A percentile compares a stretch with the other conserved stretches of the same genome.
These are phyloP conservation scores for Helianthus tuberosus DNA, from an alignment of 129 eudicot genomes.

Conservation along the genomic window DNA sequence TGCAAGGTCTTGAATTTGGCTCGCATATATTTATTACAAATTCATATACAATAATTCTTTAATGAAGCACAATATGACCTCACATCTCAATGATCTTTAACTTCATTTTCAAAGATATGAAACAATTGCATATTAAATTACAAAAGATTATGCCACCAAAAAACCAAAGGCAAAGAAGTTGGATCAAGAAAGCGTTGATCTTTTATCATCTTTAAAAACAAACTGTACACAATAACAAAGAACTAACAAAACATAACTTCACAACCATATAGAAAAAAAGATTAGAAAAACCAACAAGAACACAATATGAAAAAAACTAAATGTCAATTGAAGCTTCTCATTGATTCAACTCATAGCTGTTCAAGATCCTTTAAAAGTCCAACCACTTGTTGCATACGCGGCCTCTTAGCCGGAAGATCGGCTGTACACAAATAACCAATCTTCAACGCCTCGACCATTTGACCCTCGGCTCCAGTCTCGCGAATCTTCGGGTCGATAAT, in stretches of 20 bases:
- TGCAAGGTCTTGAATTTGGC: too few relatives aligned
- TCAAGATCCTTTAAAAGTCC: conserved; percentile 87
- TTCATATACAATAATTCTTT: background rate
- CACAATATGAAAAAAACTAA: conserved; percentile 16
- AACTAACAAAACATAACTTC: conserved; percentile 26
- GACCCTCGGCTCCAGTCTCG: conserved; percentile 56
- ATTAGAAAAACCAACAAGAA: conserved; percentile 11
- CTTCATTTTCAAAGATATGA: background rate
- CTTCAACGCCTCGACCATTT: conserved; percentile 81
- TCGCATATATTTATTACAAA: too few relatives aligned
- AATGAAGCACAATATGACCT: background rate
- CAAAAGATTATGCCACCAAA: conserved; percentile 1
- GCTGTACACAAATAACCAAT: conserved; percentile 89
- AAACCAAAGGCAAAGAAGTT: conserved; percentile 6
- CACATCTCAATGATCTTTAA: background rate
- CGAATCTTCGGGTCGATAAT: conserved; percentile 70
- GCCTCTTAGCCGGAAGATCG: conserved; percentile 73
- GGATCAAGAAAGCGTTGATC: conserved; percentile 16
- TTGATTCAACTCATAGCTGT: conserved; percentile 32
- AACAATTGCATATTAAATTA: background rate
- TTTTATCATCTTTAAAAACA: conserved; percentile 16
- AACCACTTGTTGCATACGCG: conserved; percentile 89
- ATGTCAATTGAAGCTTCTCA: conserved; percentile 22
- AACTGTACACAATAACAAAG: conserved; percentile 36
- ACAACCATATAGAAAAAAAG: conserved; percentile 11